Conservation (phyloP, 768 basidiomycete genomes). For the Plicaturopsis crispa region DNA sequence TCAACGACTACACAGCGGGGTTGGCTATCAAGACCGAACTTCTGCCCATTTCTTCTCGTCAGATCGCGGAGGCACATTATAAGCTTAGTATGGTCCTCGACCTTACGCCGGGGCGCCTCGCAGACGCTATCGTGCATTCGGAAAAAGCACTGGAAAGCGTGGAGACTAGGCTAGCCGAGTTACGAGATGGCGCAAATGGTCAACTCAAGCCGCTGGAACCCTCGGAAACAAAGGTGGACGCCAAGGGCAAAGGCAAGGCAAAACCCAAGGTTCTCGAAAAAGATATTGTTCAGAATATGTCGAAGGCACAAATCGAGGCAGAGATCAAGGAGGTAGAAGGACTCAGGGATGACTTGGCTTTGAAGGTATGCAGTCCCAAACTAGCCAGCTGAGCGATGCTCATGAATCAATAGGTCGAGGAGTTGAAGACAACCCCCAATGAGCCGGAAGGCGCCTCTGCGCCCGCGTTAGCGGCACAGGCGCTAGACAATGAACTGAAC, state of each 20-base stretch:
- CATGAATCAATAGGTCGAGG: slow-evolving; percentile 65
- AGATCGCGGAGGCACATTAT: slow-evolving; percentile 91
- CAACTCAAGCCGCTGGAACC: slow-evolving; percentile 24
- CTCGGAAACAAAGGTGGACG: slow-evolving; percentile 23
- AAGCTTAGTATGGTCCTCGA: slow-evolving; percentile 92
- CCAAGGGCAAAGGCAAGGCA: slow-evolving; percentile 70
- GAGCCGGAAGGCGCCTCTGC: slow-evolving; percentile 48
- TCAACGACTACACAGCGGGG: slow-evolving; percentile 77
- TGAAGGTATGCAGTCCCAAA: slow-evolving; percentile 49
- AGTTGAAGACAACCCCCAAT: slow-evolving; percentile 76
- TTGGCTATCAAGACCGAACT: slow-evolving; percentile 65
- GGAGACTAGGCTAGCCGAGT: slow-evolving; percentile 54
- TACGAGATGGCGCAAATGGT: slow-evolving; percentile 38
- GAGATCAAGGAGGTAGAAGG: slow-evolving; percentile 77
- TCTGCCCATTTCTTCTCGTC: slow-evolving; percentile 82
- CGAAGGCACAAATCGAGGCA: slow-evolving; percentile 60
- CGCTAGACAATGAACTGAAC: slow-evolving; percentile 67
- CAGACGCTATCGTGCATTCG: slow-evolving; percentile 77
- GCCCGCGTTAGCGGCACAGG: slow-evolving; percentile 63
- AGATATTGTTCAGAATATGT: slow-evolving; percentile 59
- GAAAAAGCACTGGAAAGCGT: slow-evolving; percentile 78
- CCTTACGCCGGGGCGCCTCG: slow-evolving; percentile 76
- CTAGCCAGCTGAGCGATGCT: neutral
- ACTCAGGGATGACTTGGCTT: slow-evolving; percentile 72
- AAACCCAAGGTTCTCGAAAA: slow-evolving; percentile 34